These are phyloP conservation scores for Citrus sinensis DNA, from an alignment of 345 rosid species.

Conservation along the genomic window DVS_A1.0 CM039166.1:12065001-12065500, in stretches of 20 bases:
- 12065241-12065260: constrained; percentile 38
- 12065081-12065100: constrained; percentile 25
- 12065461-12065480: no score
- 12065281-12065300: neutral
- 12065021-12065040: constrained; percentile 86
- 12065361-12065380: neutral
- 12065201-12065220: constrained; percentile 88
- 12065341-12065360: no score
- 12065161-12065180: constrained; percentile 52
- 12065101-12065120: constrained; percentile 38
- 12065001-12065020: constrained; percentile 85
- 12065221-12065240: constrained; percentile 77
- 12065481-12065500: no score
- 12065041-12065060: constrained; percentile 68
- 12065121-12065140: constrained; percentile 36
- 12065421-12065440: neutral
- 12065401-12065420: neutral
- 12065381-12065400: neutral
- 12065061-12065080: constrained; percentile 32
- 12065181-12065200: constrained; percentile 76
- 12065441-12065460: neutral
- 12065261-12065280: neutral
- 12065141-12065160: constrained; percentile 56
- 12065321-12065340: neutral
- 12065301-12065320: neutral